phyloP scores from a whole-genome alignment of 768 basidiomycete genomes.

The Mycena belliarum region DNA sequence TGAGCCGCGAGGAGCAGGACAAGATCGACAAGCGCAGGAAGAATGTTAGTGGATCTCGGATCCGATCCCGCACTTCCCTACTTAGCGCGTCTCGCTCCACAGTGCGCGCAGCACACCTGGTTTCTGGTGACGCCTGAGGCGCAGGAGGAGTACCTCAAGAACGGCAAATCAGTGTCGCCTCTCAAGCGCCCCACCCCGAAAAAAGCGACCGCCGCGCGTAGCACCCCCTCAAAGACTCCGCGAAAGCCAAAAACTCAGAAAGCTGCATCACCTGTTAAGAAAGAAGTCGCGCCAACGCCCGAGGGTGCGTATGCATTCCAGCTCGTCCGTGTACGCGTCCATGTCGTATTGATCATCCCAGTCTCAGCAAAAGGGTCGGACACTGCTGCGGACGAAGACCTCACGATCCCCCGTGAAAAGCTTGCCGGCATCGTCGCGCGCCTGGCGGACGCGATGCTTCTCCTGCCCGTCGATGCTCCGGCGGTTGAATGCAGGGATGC shows the following conservation, averaged over 20 bases:
- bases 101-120: slow-evolving; percentile 17
- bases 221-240: not conserved
- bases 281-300: not conserved
- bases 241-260: not conserved
- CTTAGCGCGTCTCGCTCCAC: not conserved
- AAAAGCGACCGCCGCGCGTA: not conserved
- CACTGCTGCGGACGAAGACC: not conserved
- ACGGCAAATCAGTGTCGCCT: not conserved
- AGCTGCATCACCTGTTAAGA: no score
- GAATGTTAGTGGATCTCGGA: not conserved
- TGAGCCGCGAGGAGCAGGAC: slow-evolving; percentile 3
- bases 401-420: not conserved
- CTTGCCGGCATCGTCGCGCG: not conserved
- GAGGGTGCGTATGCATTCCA: not conserved
- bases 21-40: slow-evolving; percentile 5
- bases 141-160: slow-evolving; percentile 12
- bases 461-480: not conserved
- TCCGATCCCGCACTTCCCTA: not conserved
- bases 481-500: not conserved
- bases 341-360: not conserved
- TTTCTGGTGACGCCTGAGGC: slow-evolving; percentile 19
- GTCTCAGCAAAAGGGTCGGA: not conserved
- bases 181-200: not conserved
- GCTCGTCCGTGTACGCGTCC: no score
- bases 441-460: not conserved